Percentiles rank a stretch among this genome's conserved stretches.
phyloP scores from a whole-genome alignment of 78 protist genomes.

The Protostelium mycophagum region DNA sequence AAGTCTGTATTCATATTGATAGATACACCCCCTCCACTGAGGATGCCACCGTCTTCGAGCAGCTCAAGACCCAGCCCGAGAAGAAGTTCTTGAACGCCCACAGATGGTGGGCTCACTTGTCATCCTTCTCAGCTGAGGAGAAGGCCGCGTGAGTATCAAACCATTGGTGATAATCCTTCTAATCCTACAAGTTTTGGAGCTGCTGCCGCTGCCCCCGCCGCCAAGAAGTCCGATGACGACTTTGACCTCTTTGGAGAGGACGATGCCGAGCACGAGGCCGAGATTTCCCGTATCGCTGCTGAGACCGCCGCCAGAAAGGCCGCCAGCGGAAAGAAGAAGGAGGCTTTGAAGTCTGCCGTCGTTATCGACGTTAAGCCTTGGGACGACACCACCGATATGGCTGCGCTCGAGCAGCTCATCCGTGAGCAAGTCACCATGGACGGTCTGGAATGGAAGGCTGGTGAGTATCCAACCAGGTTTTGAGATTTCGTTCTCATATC shows the following conservation, averaged over 20 bases:
- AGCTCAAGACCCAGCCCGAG: conserved; percentile 48
- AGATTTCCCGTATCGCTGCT: conserved; percentile 37
- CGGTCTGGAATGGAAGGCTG: conserved; percentile 78
- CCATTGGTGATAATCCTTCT: conserved; percentile 14
- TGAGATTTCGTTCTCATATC: background rate
- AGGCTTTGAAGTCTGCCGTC: conserved; percentile 64
- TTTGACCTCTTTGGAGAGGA: conserved; percentile 77
- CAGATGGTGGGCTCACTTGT: conserved; percentile 74
- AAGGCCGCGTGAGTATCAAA: conserved; percentile 11
- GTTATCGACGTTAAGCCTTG: conserved; percentile 86
- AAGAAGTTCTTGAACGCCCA: conserved; percentile 56
- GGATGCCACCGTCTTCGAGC: conserved; percentile 50
- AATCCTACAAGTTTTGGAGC: background rate
- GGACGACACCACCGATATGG: conserved; percentile 84
- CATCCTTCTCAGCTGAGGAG: conserved; percentile 49
- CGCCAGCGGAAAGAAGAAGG: conserved; percentile 11
- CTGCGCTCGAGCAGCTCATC: conserved; percentile 49
- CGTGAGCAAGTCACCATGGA: conserved; percentile 70
- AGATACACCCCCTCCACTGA: conserved; percentile 62
- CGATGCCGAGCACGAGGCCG: conserved; percentile 68
- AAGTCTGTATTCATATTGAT: too few species aligned
- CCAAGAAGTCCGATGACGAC: conserved; percentile 56
- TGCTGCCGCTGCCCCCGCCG: conserved; percentile 43
- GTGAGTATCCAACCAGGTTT: background rate
- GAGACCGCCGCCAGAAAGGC: conserved; percentile 41